Conservation (phyloP, 2,329 filamentous ascomycete species). For the Scedosporium minutisporum region DNA sequence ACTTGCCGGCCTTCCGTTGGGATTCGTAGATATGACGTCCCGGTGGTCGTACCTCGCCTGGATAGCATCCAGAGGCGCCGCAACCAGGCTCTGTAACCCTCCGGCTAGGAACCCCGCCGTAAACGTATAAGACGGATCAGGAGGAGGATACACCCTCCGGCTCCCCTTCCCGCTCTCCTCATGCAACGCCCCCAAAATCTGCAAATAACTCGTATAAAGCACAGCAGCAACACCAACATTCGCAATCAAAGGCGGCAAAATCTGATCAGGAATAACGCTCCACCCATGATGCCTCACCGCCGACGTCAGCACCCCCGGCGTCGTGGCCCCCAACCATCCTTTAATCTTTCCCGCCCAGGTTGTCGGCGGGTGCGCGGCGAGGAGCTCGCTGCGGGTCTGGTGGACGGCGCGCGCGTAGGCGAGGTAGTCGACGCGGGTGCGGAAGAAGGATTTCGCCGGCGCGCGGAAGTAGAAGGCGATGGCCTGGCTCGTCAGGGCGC, state of each 20-base stretch:
- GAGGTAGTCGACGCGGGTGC: constrained; percentile 76
- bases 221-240: constrained; percentile 67
- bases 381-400: constrained; percentile 30
- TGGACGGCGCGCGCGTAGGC: constrained; percentile 47
- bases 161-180: constrained; percentile 47
- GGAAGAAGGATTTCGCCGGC: constrained; percentile 86
- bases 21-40: constrained; percentile 26
- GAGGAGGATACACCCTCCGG: constrained; percentile 62
- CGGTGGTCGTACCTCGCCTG: constrained; percentile 61
- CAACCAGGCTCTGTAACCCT: constrained; percentile 58
- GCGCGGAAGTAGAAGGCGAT: constrained; percentile 88
- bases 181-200: constrained; percentile 56
- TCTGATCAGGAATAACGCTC: constrained; percentile 64
- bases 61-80: constrained; percentile 66
- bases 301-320: constrained; percentile 58
- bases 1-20: constrained; percentile 38
- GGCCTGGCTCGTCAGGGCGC: constrained; percentile 72
- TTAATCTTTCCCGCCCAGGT: constrained; percentile 30
- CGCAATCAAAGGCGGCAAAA: constrained; percentile 65
- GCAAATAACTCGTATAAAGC: constrained; percentile 66
- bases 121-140: constrained; percentile 53
- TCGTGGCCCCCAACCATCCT: constrained; percentile 51
- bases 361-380: constrained; percentile 21
- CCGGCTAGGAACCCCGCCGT: constrained; percentile 62
- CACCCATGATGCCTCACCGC: constrained; percentile 63